phyloP scores from a whole-genome alignment of 1,284 basidiomycete species.

The Tilletia caries region DNA sequence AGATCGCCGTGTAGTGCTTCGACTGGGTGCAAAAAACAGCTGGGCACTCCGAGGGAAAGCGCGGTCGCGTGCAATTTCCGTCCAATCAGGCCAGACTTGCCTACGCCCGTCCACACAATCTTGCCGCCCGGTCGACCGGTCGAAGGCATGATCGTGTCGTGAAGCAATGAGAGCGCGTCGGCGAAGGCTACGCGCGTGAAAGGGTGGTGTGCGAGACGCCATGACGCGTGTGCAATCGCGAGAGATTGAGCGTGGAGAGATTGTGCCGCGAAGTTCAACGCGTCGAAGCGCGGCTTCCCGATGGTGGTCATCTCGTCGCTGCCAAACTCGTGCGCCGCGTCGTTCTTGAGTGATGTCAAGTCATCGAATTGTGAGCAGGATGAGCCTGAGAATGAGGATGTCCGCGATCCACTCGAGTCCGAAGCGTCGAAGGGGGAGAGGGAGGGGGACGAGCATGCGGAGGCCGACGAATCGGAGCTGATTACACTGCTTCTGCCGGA shows the following conservation, averaged over 20 bases:
- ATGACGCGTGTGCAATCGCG: constrained; percentile 30
- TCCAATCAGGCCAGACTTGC: constrained; percentile 50
- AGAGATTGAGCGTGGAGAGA: constrained; percentile 31
- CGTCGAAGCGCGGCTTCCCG: constrained; percentile 22
- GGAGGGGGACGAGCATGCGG: constrained; percentile 4
- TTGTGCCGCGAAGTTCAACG: constrained; percentile 25
- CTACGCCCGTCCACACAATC: constrained; percentile 54
- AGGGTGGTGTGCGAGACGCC: constrained; percentile 26
- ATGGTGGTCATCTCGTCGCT: constrained; percentile 13
- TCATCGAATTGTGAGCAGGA: not conserved
- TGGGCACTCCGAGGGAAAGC: constrained; percentile 51
- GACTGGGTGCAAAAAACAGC: constrained; percentile 54
- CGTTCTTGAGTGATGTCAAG: not conserved
- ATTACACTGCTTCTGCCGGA: not conserved
- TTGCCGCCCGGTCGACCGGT: constrained; percentile 47
- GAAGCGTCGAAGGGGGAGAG: constrained; percentile 6
- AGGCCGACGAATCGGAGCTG: not conserved
- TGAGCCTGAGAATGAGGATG: not conserved
- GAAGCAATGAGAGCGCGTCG: constrained; percentile 32
- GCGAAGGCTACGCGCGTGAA: constrained; percentile 30
- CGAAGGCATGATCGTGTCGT: constrained; percentile 23
- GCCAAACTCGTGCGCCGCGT: not conserved
- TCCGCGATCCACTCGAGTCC: constrained; percentile 2
- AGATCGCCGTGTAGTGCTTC: constrained; percentile 56
- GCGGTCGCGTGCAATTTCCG: constrained; percentile 45